Conservation (phyloP, 108 stramenopile species). For the Discostella stelligeroides region DNA sequence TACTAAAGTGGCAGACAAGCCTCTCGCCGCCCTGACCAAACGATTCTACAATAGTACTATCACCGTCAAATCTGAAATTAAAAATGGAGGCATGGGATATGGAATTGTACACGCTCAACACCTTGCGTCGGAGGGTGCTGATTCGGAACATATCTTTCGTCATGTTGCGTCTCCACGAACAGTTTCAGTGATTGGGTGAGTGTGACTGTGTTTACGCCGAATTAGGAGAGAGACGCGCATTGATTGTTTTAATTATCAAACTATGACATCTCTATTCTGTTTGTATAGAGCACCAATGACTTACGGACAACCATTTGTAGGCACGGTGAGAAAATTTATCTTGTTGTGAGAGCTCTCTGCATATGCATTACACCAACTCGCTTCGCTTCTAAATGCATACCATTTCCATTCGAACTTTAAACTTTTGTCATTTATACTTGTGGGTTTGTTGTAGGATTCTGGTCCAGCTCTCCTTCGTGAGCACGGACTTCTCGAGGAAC, state of each 20-base stretch:
- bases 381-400: no score
- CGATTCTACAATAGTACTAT: neutral
- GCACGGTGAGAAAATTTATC: constrained; percentile 76
- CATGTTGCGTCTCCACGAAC: constrained; percentile 53
- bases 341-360: neutral
- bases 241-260: neutral
- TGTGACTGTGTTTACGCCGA: neutral
- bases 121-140: constrained; percentile 20
- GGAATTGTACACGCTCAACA: constrained; percentile 70
- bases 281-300: constrained; percentile 83
- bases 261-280: constrained; percentile 2
- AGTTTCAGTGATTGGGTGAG: constrained; percentile 56
- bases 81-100: constrained; percentile 58
- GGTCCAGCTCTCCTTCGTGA: constrained; percentile 78
- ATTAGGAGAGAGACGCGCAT: neutral
- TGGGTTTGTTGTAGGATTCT: constrained; percentile 52
- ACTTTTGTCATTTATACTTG: no score
- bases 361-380: no score
- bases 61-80: neutral
- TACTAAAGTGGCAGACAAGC: neutral
- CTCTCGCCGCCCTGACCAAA: neutral
- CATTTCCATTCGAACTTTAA: no score
- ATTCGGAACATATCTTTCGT: constrained; percentile 33
- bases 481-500: constrained; percentile 63
- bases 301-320: constrained; percentile 89